Conservation (phyloP, 2,329 filamentous ascomycete species). For the Zarea fungicola region DNA sequence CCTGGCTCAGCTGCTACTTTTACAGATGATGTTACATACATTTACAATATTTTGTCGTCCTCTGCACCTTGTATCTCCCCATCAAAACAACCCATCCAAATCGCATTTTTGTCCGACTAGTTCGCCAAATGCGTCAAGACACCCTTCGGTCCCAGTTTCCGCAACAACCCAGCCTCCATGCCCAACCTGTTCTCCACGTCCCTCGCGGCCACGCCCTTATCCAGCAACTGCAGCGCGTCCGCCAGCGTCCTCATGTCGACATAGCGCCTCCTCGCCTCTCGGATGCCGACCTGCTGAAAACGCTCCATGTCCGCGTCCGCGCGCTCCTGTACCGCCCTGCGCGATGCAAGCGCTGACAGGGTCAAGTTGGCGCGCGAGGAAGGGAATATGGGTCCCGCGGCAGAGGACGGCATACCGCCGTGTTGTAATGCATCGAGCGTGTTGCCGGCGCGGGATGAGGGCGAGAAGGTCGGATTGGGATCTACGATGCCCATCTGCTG, state of each 20-base stretch:
- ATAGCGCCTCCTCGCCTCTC: slow-evolving; percentile 36
- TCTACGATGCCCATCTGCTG: slow-evolving; percentile 50
- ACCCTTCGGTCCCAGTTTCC: slow-evolving; percentile 34
- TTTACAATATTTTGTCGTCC: no score
- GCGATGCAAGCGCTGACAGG: slow-evolving; percentile 44
- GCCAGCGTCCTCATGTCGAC: slow-evolving; percentile 43
- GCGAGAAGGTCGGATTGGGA: slow-evolving; percentile 49
- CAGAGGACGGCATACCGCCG: slow-evolving; percentile 18
- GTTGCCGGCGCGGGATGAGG: slow-evolving; percentile 40
- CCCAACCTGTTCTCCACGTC: slow-evolving; percentile 44
- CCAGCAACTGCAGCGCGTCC: slow-evolving; percentile 40
- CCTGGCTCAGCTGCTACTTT: no score
- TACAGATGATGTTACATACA: no score
- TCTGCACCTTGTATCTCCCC: neutral
- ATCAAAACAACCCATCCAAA: neutral
- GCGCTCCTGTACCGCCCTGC: slow-evolving; percentile 37
- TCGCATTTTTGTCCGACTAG: neutral
- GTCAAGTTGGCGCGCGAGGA: slow-evolving; percentile 37
- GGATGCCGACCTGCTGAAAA: slow-evolving; percentile 27
- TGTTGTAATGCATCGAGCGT: slow-evolving; percentile 1
- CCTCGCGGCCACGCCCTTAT: slow-evolving; percentile 29
- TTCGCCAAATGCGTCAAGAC: slow-evolving; percentile 10
- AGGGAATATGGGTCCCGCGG: slow-evolving; percentile 21
- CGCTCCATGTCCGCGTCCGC: slow-evolving; percentile 41
- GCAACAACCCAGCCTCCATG: slow-evolving; percentile 41